phyloP scores from a whole-genome alignment of 2,329 filamentous ascomycete genomes.

The Colletotrichum plurivorum region DNA sequence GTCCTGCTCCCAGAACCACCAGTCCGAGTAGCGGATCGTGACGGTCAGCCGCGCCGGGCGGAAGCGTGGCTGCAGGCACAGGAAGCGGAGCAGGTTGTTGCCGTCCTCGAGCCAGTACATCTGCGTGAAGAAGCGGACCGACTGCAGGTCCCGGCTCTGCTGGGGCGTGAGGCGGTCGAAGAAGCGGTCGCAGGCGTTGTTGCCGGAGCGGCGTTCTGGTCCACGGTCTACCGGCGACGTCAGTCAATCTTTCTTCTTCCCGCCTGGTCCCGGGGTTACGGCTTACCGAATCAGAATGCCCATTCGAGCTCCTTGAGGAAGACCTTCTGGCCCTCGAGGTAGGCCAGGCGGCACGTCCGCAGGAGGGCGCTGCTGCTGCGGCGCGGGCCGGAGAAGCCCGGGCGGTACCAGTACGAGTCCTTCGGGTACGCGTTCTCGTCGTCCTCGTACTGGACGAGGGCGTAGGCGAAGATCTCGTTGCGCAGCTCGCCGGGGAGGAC shows the following conservation, averaged over 20 bases:
- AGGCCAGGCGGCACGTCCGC: constrained; percentile 53
- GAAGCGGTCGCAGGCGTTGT: background rate
- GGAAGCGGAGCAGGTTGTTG: constrained; percentile 26
- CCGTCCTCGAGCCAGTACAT: constrained; percentile 55
- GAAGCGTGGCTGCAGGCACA: constrained; percentile 50
- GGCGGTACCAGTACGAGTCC: constrained; percentile 56
- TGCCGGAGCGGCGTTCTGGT: constrained; percentile 8
- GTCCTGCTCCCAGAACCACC: constrained; percentile 61
- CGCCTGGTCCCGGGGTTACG: fast-evolving
- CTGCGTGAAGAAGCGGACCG: constrained; percentile 59
- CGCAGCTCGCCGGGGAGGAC: constrained; percentile 64
- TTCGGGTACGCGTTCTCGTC: constrained; percentile 45
- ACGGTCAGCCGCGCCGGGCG: constrained; percentile 55
- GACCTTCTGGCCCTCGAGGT: constrained; percentile 25
- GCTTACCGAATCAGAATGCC: constrained; percentile 32
- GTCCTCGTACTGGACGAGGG: constrained; percentile 56
- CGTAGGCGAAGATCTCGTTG: constrained; percentile 59
- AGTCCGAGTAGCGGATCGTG: constrained; percentile 65
- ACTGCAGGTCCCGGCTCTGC: constrained; percentile 42
- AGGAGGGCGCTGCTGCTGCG: constrained; percentile 55
- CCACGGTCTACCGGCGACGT: constrained; percentile 13
- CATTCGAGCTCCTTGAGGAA: constrained; percentile 31
- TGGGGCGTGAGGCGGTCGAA: constrained; percentile 21
- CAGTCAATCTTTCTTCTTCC: background rate
- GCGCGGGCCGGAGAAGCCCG: constrained; percentile 55